Evolutionary conservation across 768 basidiomycete species (phyloP).

Genomic region (Tylopilus rubrobrunneus): DNA sequence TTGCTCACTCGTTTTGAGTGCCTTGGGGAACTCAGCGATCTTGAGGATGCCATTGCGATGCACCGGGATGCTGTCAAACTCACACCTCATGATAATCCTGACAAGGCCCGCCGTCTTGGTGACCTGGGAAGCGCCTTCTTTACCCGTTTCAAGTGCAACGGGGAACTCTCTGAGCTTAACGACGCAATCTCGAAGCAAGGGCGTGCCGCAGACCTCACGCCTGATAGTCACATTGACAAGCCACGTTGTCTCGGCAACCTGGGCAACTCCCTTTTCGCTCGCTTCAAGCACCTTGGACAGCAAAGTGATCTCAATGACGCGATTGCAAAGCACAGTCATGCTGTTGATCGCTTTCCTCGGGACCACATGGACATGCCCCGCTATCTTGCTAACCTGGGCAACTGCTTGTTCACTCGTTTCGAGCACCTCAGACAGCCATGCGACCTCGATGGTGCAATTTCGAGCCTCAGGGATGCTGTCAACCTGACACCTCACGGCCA

Average conservation of each 20-base stretch:
- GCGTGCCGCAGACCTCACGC: neutral
- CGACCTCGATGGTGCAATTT: neutral
- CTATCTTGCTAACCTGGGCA: neutral
- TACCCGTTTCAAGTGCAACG: neutral
- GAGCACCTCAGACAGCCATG: neutral
- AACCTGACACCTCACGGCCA: neutral
- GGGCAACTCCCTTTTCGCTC: neutral
- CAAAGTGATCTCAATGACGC: neutral
- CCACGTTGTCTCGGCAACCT: neutral
- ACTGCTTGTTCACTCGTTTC: neutral
- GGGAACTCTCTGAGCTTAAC: neutral
- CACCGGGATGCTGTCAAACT: neutral
- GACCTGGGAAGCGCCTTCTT: neutral
- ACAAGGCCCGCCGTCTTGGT: neutral
- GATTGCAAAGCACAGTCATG: neutral
- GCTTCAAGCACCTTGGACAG: neutral
- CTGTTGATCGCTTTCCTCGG: neutral
- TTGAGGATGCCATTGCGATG: neutral
- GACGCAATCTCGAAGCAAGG: neutral
- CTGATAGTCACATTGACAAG: neutral
- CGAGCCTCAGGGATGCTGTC: neutral
- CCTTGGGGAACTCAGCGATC: neutral
- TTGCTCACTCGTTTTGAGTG: neutral
- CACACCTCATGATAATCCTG: neutral
- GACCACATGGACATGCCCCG: neutral